Percentiles rank a stretch among this genome's conserved stretches.
Conservation (phyloP, 345 rosid species). For the Stellera chamaejasme region DNA sequence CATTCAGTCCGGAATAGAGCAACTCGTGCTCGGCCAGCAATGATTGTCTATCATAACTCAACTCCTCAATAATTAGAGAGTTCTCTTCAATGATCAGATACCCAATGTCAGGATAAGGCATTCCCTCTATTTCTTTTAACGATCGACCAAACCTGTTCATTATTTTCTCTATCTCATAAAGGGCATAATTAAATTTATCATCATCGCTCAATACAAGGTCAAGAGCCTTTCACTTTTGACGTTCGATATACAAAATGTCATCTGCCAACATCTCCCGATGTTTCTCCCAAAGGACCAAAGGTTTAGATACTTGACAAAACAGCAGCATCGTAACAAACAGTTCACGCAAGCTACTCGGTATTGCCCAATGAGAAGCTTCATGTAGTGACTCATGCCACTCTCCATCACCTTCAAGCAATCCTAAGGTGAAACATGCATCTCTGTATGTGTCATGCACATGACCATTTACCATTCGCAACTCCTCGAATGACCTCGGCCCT, state of each 20-base stretch:
- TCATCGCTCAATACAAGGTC: background rate
- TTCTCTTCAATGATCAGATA: no score
- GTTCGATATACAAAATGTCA: background rate
- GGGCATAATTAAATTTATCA: background rate
- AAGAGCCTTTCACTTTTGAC: background rate
- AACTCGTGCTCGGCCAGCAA: no score
- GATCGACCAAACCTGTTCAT: background rate
- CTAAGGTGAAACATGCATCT: background rate
- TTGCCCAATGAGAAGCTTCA: background rate
- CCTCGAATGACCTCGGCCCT: background rate
- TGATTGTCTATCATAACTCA: no score
- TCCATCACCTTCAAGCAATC: background rate
- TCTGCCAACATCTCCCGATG: no score
- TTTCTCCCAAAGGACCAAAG: background rate
- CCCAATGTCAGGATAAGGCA: no score
- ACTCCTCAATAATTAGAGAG: no score
- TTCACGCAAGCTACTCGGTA: background rate
- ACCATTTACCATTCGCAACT: background rate
- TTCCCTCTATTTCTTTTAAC: no score
- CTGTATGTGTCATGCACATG: background rate
- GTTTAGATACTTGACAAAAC: background rate
- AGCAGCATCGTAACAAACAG: background rate
- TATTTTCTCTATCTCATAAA: background rate
- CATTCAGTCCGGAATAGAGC: no score
- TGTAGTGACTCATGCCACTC: background rate